phyloP scores from a whole-genome alignment of 2,329 filamentous ascomycete genomes.

The Alternaria alternata region DNA sequence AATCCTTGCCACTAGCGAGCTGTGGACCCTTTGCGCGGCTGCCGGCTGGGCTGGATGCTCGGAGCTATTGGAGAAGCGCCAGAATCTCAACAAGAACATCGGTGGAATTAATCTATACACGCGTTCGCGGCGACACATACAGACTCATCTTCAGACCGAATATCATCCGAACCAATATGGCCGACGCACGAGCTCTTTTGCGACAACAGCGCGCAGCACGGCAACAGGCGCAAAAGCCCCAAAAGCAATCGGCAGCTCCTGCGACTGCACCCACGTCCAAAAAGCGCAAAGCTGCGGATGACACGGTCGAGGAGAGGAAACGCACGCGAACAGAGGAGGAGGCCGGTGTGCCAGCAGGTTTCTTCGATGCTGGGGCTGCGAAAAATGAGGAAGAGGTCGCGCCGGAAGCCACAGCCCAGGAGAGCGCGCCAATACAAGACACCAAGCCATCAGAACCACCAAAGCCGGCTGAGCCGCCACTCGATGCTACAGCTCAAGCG shows the following conservation, averaged over 20 bases:
- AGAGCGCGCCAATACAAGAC: conserved; percentile 10
- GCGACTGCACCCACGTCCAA: conserved; percentile 40
- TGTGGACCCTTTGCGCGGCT: conserved; percentile 12
- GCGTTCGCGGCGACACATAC: background rate
- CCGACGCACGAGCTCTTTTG: conserved; percentile 50
- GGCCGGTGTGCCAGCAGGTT: conserved; percentile 45
- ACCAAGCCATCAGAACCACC: conserved; percentile 14
- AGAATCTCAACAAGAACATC: conserved; percentile 3
- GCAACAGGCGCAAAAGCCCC: conserved; percentile 42
- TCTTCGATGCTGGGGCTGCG: conserved; percentile 43
- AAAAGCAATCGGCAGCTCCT: conserved; percentile 41
- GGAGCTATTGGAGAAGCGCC: conserved; percentile 9
- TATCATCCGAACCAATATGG: conserved; percentile 33
- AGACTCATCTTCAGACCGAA: background rate
- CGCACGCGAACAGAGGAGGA: conserved; percentile 44
- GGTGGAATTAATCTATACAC: background rate
- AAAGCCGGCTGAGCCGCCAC: conserved; percentile 16
- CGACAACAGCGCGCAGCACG: conserved; percentile 51
- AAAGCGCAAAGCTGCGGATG: conserved; percentile 48
- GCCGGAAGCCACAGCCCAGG: background rate
- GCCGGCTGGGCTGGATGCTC: background rate
- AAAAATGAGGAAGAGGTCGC: conserved; percentile 17
- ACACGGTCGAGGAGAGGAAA: conserved; percentile 41
- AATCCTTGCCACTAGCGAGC: conserved; percentile 14
- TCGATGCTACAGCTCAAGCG: conserved; percentile 34